Evolutionary conservation across 169 alveolate genomes (phyloP).

Genomic region (Plasmodium fragile): DNA sequence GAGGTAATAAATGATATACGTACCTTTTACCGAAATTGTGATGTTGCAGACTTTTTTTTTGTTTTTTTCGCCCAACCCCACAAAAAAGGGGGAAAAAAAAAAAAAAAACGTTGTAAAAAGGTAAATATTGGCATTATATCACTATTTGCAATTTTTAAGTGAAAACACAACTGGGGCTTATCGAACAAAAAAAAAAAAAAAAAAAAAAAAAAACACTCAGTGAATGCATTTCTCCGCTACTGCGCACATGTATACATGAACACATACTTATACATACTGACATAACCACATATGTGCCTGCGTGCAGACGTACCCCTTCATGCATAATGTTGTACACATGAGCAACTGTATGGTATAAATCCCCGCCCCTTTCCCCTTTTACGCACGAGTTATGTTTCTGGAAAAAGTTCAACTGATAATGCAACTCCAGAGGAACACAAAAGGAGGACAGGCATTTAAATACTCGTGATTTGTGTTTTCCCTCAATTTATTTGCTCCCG

Average conservation of each 20-base stretch:
- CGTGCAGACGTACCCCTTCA: not conserved
- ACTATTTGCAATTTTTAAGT: not conserved
- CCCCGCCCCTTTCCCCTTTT: not conserved
- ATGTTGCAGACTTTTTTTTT: not conserved
- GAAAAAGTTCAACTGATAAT: not conserved
- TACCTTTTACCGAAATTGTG: not conserved
- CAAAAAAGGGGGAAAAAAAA: not conserved
- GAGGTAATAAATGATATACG: not conserved
- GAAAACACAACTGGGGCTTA: conserved; percentile 8
- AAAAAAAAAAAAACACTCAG: not conserved
- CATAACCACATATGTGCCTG: not conserved
- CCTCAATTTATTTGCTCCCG: not conserved
- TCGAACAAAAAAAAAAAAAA: not conserved
- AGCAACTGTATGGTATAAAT: not conserved
- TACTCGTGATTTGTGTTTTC: not conserved
- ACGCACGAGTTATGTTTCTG: not conserved
- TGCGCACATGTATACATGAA: not conserved
- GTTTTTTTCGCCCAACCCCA: not conserved
- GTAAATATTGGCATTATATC: not conserved
- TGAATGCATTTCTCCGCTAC: not conserved
- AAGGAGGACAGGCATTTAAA: not conserved
- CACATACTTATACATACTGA: not conserved
- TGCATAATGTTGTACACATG: not conserved
- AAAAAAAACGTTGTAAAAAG: not conserved
- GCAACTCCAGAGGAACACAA: not conserved